These are phyloP conservation scores for Pholiota conissans DNA, from an alignment of 768 basidiomycete species.

Conservation along the genomic window DNA sequence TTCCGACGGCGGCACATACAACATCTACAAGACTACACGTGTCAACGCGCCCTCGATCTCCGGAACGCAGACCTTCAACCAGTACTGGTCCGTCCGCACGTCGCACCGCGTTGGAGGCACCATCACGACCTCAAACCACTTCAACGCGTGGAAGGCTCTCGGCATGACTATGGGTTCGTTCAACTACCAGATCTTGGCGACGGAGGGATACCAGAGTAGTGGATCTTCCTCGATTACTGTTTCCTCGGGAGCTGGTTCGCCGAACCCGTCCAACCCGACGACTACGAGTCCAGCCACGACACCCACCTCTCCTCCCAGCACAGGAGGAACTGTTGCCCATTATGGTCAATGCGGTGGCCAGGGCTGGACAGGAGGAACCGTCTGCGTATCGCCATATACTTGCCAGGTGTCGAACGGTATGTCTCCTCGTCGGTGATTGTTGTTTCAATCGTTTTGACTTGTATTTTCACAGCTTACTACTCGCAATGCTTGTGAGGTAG, in stretches of 20 bases:
- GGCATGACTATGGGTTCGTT: slow-evolving; percentile 40
- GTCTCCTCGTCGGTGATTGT: no score
- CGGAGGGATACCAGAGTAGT: slow-evolving; percentile 44
- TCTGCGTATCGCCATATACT: slow-evolving; percentile 5
- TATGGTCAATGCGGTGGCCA: slow-evolving; percentile 11
- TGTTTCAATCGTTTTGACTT: no score
- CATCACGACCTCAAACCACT: slow-evolving; percentile 39
- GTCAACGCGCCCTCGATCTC: slow-evolving; percentile 41
- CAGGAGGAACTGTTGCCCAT: slow-evolving; percentile 7
- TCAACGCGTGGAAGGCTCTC: slow-evolving; percentile 38
- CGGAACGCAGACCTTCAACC: slow-evolving; percentile 44
- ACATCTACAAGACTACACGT: slow-evolving; percentile 38
- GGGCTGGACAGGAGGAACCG: slow-evolving; percentile 13
- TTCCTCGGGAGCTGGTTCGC: not conserved
- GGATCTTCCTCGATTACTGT: slow-evolving; percentile 24
- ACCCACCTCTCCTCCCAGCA: no score
- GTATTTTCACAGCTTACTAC: slow-evolving; percentile 13
- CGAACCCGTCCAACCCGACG: not conserved
- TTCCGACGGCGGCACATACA: slow-evolving; percentile 42
- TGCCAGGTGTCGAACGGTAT: slow-evolving; percentile 7
- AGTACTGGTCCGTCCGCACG: slow-evolving; percentile 46
- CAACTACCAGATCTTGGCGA: slow-evolving; percentile 49
- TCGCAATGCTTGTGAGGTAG: slow-evolving; percentile 10
- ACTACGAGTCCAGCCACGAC: not conserved
- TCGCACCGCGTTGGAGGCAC: slow-evolving; percentile 33